A percentile compares a stretch with the other conserved stretches of the same genome.
phyloP scores from a whole-genome alignment of 257 asterid species.

The Solanum piurae region DNA sequence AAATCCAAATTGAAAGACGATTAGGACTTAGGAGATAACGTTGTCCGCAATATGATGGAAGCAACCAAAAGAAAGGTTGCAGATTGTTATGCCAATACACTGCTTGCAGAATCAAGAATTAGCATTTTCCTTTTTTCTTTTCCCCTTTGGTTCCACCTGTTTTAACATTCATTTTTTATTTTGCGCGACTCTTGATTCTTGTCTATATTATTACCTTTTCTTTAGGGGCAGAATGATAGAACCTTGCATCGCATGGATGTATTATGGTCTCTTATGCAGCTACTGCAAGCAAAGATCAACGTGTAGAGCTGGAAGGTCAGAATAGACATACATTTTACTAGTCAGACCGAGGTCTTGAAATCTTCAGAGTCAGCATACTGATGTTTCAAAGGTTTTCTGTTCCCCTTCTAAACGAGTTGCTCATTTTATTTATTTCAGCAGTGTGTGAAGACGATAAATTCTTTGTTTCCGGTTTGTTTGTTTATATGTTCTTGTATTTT shows the following conservation, averaged over 20 bases:
- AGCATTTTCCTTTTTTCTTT: neutral
- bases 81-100: neutral
- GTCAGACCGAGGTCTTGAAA: neutral
- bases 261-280: conserved; percentile 88
- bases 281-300: conserved; percentile 48
- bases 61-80: neutral
- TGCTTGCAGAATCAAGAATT: neutral
- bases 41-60: neutral
- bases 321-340: neutral
- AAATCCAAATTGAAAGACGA: neutral
- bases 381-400: neutral
- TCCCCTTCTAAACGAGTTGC: neutral
- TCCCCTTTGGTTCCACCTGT: neutral
- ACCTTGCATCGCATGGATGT: conserved; percentile 93
- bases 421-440: neutral
- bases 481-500: neutral
- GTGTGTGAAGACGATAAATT: neutral
- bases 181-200: neutral
- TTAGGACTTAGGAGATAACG: neutral
- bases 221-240: conserved; percentile 51
- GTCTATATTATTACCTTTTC: neutral
- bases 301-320: neutral
- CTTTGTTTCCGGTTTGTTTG: neutral
- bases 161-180: neutral
- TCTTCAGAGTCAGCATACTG: neutral